These are phyloP conservation scores for Pseudocercospora fuligena DNA, from an alignment of 2,329 filamentous ascomycete species.

Conservation along the genomic window DNA sequence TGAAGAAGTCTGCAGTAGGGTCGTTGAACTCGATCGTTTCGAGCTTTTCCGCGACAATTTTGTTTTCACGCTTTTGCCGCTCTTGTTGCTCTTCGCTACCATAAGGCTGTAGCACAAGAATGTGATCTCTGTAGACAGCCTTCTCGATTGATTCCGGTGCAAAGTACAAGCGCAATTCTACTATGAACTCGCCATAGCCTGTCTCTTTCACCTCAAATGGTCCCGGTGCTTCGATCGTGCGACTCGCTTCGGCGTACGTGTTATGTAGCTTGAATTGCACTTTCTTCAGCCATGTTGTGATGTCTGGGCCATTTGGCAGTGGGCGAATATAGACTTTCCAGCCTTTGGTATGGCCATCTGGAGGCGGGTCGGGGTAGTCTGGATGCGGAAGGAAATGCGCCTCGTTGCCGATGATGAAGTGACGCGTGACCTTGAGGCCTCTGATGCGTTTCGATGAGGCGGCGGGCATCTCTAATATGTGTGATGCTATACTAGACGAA, in stretches of 20 bases:
- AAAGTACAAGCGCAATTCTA: slow-evolving; percentile 94
- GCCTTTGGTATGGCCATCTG: slow-evolving; percentile 91
- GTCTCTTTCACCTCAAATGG: slow-evolving; percentile 84
- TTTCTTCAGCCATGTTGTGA: slow-evolving; percentile 94
- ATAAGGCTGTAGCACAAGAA: slow-evolving; percentile 87
- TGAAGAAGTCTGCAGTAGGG: slow-evolving; percentile 89
- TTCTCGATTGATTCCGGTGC: slow-evolving; percentile 87
- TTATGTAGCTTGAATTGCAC: slow-evolving; percentile 99
- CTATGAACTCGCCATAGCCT: slow-evolving; percentile 97
- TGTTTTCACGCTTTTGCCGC: slow-evolving; percentile 66
- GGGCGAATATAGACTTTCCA: slow-evolving; percentile 96
- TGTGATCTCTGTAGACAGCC: slow-evolving; percentile 92
- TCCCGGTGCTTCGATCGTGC: slow-evolving; percentile 71
- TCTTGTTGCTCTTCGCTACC: slow-evolving; percentile 73
- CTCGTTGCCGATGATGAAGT: slow-evolving; percentile 55
- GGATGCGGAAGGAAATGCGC: slow-evolving; percentile 67
- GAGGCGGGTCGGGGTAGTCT: slow-evolving; percentile 76
- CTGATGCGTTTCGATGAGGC: slow-evolving; percentile 43
- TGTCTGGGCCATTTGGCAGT: slow-evolving; percentile 79
- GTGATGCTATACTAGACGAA: background rate
- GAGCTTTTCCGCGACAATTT: slow-evolving; percentile 79
- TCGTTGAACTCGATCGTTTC: slow-evolving; percentile 98
- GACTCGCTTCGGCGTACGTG: slow-evolving; percentile 88
- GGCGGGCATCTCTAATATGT: slow-evolving; percentile 38
- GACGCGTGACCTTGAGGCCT: slow-evolving; percentile 39